Evolutionary conservation across 495 filamentous ascomycete species (phyloP).

Genomic region (Diplogelasinospora grovesii): DNA sequence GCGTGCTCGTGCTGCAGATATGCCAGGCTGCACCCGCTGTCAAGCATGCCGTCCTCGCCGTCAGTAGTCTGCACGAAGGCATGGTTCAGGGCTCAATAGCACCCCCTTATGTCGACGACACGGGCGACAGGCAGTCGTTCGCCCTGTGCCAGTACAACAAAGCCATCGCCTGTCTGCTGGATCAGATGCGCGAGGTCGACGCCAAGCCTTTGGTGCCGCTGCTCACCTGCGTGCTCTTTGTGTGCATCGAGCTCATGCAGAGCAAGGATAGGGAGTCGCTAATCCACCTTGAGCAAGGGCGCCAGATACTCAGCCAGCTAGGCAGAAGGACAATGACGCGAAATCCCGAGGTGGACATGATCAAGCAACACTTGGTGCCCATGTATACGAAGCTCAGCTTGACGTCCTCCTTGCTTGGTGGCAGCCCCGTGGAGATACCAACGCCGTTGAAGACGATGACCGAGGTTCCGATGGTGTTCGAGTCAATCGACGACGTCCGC

Average conservation of each 20-base stretch:
- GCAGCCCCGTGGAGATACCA: conserved; percentile 22
- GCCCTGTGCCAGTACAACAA: conserved; percentile 50
- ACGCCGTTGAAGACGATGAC: conserved; percentile 22
- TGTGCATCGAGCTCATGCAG: conserved; percentile 52
- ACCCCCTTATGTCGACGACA: conserved; percentile 30
- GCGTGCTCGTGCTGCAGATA: conserved; percentile 48
- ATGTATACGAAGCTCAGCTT: conserved; percentile 37
- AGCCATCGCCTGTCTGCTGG: conserved; percentile 40
- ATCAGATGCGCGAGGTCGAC: conserved; percentile 32
- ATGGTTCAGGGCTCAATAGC: conserved; percentile 21
- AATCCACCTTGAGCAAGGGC: conserved; percentile 35
- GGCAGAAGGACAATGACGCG: conserved; percentile 17
- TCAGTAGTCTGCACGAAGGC: conserved; percentile 48
- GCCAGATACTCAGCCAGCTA: conserved; percentile 29
- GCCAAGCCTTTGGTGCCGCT: conserved; percentile 41
- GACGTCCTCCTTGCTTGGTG: conserved; percentile 31
- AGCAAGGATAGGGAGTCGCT: conserved; percentile 41
- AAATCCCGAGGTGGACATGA: conserved; percentile 25
- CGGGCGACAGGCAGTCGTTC: conserved; percentile 25
- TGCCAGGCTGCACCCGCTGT: conserved; percentile 52
- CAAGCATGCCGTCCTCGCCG: conserved; percentile 51
- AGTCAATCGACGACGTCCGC: conserved; percentile 22
- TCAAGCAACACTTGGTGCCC: conserved; percentile 35
- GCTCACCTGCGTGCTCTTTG: conserved; percentile 51
- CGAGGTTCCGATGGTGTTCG: conserved; percentile 24